These are phyloP conservation scores for Orychophragmus violaceus DNA, from an alignment of 345 rosid genomes.

Conservation along the genomic window DNA sequence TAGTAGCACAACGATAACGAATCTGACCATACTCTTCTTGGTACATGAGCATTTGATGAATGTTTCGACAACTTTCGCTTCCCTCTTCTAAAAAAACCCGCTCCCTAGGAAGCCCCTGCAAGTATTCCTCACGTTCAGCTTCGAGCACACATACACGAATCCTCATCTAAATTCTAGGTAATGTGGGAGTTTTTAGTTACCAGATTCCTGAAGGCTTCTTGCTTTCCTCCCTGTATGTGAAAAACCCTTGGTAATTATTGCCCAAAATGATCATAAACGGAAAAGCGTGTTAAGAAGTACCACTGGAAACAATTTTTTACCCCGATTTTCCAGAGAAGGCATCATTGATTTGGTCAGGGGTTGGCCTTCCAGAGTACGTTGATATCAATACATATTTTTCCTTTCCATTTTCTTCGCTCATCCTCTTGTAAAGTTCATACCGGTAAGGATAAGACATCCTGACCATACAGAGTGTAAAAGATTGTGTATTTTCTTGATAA, in stretches of 20 bases:
- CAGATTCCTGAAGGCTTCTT: slow-evolving; percentile 65
- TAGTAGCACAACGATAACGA: background rate
- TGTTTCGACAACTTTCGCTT: background rate
- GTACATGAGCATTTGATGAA: background rate
- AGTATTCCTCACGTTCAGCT: background rate
- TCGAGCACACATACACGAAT: background rate
- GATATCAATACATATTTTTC: slow-evolving; percentile 63
- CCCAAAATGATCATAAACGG: background rate
- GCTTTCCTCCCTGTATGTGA: slow-evolving; percentile 39
- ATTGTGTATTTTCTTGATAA: background rate
- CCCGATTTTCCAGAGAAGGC: slow-evolving; percentile 63
- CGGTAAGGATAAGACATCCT: slow-evolving; percentile 69
- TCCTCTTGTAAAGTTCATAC: slow-evolving; percentile 73
- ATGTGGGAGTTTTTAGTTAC: slow-evolving; percentile 31
- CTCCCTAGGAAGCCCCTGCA: slow-evolving; percentile 60
- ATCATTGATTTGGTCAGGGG: slow-evolving; percentile 59
- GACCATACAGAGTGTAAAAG: background rate
- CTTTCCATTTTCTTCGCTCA: slow-evolving; percentile 43
- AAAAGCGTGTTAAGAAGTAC: background rate
- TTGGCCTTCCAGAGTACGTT: slow-evolving; percentile 53
- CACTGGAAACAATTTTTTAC: slow-evolving; percentile 27
- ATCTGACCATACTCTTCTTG: background rate
- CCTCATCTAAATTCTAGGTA: background rate
- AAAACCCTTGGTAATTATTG: background rate
- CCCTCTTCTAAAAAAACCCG: slow-evolving; percentile 36